A percentile compares a stretch with the other conserved stretches of the same genome.
Evolutionary conservation across 1,139 yeast species (phyloP).

Genomic region (Diutina siamensis): DNA sequence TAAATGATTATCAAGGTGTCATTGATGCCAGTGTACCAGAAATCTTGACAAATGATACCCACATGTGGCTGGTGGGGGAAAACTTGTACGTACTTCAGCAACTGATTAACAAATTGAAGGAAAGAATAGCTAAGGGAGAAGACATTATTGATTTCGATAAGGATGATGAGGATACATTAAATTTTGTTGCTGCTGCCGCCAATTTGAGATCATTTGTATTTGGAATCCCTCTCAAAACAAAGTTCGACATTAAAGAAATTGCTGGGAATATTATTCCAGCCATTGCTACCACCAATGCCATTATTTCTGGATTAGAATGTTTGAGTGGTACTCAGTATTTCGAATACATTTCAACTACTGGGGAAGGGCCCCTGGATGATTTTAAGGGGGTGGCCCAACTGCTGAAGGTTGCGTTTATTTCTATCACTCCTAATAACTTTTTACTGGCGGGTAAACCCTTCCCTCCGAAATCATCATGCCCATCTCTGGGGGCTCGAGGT

Average conservation of each 20-base stretch:
- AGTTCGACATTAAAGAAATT: slow-evolving; percentile 82
- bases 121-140: slow-evolving; percentile 31
- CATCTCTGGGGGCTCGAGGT: neutral
- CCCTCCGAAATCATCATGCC: slow-evolving; percentile 57
- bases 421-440: slow-evolving; percentile 59
- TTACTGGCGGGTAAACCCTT: slow-evolving; percentile 52
- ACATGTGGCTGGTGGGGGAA: slow-evolving; percentile 51
- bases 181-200: slow-evolving; percentile 82
- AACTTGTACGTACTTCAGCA: slow-evolving; percentile 49
- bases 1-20: slow-evolving; percentile 10
- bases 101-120: slow-evolving; percentile 39
- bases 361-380: slow-evolving; percentile 11
- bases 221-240: slow-evolving; percentile 59
- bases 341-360: slow-evolving; percentile 18
- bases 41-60: slow-evolving; percentile 42
- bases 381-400: neutral
- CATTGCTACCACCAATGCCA: slow-evolving; percentile 94
- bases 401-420: slow-evolving; percentile 49
- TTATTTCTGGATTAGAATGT: slow-evolving; percentile 82
- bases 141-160: slow-evolving; percentile 69
- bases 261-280: slow-evolving; percentile 99
- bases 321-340: slow-evolving; percentile 49
- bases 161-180: slow-evolving; percentile 84
- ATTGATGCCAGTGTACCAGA: neutral
- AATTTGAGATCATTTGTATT: slow-evolving; percentile 71